Evolutionary conservation across 2,329 filamentous ascomycete genomes (phyloP).

Genomic region (Ophiognomonia clavigignenti-juglandacearum): DNA sequence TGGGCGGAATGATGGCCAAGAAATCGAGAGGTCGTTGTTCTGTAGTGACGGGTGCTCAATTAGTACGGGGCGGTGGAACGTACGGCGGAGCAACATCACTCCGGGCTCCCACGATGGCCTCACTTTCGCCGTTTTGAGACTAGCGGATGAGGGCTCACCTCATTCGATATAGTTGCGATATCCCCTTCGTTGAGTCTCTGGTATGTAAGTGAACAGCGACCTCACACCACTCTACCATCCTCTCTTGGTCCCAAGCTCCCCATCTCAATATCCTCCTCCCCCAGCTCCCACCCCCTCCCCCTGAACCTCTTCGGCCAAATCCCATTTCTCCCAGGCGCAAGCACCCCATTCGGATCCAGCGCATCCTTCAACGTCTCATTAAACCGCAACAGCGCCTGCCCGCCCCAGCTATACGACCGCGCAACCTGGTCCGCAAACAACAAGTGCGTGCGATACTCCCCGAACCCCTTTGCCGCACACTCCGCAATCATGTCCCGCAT

Average conservation of each 20-base stretch:
- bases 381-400: slow-evolving; percentile 29
- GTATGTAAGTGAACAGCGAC: no score
- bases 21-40: no score
- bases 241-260: slow-evolving; percentile 17
- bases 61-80: no score
- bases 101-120: no score
- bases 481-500: slow-evolving; percentile 31
- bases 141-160: no score
- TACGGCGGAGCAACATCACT: no score
- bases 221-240: no score
- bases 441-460: slow-evolving; percentile 37
- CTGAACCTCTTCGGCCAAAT: slow-evolving; percentile 30
- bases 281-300: slow-evolving; percentile 27
- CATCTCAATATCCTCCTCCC: slow-evolving; percentile 19
- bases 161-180: no score
- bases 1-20: no score
- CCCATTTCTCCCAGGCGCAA: slow-evolving; percentile 38
- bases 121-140: no score
- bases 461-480: slow-evolving; percentile 30
- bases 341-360: slow-evolving; percentile 37
- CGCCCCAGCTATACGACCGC: slow-evolving; percentile 33
- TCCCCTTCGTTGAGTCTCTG: no score
- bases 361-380: slow-evolving; percentile 34
- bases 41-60: no score
- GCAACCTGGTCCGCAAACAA: slow-evolving; percentile 35